Evolutionary conservation across 2,329 filamentous ascomycete species (phyloP), one percentile per base, ranked within the genome.

Genomic region (Verticillium zaregamsianum): DNA sequence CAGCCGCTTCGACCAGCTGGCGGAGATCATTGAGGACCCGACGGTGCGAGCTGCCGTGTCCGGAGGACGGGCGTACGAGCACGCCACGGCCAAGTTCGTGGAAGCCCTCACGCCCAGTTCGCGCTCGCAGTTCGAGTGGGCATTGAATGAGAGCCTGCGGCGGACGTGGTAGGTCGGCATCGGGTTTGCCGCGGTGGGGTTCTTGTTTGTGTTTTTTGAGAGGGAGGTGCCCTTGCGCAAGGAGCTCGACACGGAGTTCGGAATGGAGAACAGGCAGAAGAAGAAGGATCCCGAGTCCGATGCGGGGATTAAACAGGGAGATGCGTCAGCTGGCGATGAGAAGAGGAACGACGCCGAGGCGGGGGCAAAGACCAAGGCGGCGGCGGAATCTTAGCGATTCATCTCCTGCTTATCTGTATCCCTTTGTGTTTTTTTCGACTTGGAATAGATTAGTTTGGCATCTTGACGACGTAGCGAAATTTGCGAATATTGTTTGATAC

Each of bases 201-300:
- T 73, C 45, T 12, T 70, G 1, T 17, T 66, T n/a, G 64, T 63
- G 2, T 55, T 63, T 11, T 4, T 71, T 2, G 59, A 66, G n/a
- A 68, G 68, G 60, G 61, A 71, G 54, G 49, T 72, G 2, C 32
- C 58, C 32, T 52, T 74, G 20, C 56, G 71, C 9, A 63, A 66
- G 12, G 67, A 72, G 56, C 58, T 67, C 2, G 65, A 73, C n/a
- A 73, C 71, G 1, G 67, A 72, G 28, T 74, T 65, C 58, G 71
- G 70, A 1, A 49, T 74, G 32, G 62, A 66, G 62, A 37, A 67
- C 7, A 62, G 8, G 32, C n/a, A 49, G 49, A 56, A 59, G 33
- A 59, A 35, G 37, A 37, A 57, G n/a, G 55, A 17, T 32, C 54
- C 54, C 6, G 25, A 55, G 33, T 9, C 11, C 14, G 11, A 35